phyloP scores from a whole-genome alignment of 1,139 yeast species.

The Komagataea norvegica region DNA sequence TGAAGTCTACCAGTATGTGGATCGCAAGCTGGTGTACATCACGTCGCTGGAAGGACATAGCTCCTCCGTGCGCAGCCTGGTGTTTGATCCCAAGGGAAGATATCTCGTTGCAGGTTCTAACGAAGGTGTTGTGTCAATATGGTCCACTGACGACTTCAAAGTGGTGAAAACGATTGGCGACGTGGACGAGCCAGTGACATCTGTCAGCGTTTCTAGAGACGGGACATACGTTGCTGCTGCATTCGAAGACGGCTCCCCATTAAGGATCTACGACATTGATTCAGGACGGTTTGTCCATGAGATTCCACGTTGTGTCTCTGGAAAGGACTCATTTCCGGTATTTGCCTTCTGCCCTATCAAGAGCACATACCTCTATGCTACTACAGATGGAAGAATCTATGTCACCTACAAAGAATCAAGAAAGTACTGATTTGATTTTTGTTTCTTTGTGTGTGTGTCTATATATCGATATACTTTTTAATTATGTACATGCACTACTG shows the following conservation, averaged over 20 bases:
- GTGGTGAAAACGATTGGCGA: constrained; percentile 41
- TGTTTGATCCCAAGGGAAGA: constrained; percentile 55
- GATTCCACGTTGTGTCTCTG: constrained; percentile 37
- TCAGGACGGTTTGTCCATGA: constrained; percentile 31
- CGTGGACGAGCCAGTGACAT: constrained; percentile 46
- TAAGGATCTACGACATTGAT: constrained; percentile 38
- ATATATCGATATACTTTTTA: background rate
- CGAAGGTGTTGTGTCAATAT: constrained; percentile 65
- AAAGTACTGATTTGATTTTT: background rate
- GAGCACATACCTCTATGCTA: constrained; percentile 34
- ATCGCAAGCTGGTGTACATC: constrained; percentile 21
- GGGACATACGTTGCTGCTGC: constrained; percentile 44
- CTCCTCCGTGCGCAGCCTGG: constrained; percentile 46
- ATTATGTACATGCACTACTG: constrained; percentile 3
- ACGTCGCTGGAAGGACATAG: constrained; percentile 44
- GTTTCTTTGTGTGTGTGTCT: background rate
- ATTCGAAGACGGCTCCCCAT: constrained; percentile 38
- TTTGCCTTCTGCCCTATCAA: constrained; percentile 43
- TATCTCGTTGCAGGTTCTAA: constrained; percentile 57
- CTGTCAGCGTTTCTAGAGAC: constrained; percentile 42
- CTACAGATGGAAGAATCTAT: constrained; percentile 35
- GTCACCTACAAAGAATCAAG: constrained; percentile 4
- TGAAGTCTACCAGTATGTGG: constrained; percentile 27
- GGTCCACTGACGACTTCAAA: constrained; percentile 48
- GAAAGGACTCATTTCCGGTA: constrained; percentile 33